A percentile compares a stretch with the other conserved stretches of the same genome.
phyloP scores from a whole-genome alignment of 371 early-diverging fungal species.

The Circinella minor region DNA sequence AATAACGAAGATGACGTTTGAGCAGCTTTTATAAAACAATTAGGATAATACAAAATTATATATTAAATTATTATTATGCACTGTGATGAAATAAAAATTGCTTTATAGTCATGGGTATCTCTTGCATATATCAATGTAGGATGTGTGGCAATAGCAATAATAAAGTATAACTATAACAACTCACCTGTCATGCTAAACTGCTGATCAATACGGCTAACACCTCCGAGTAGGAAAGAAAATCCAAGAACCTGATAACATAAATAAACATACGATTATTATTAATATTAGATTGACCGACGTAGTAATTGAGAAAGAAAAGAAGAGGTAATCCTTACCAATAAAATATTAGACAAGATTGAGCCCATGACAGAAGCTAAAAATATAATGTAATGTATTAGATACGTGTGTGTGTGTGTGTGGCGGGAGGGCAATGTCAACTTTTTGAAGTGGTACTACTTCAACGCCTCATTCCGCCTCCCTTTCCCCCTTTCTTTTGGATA shows the following conservation, averaged over 20 bases:
- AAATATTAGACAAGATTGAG: slow-evolving; percentile 50
- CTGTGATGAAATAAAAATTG: neutral
- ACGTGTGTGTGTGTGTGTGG: neutral
- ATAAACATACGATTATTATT: slow-evolving; percentile 22
- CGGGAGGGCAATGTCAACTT: neutral
- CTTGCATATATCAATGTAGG: neutral
- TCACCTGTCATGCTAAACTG: slow-evolving; percentile 47
- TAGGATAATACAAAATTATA: neutral
- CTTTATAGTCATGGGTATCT: too few species aligned
- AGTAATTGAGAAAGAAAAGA: slow-evolving; percentile 12
- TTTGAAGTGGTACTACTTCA: neutral
- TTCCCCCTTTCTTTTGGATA: neutral
- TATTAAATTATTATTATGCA: neutral
- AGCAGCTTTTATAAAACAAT: slow-evolving; percentile 48
- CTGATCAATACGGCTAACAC: slow-evolving; percentile 54
- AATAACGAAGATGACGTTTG: slow-evolving; percentile 82
- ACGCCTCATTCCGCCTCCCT: too few species aligned
- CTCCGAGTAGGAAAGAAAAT: slow-evolving; percentile 45
- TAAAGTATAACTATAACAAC: neutral
- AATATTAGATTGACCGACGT: too few species aligned
- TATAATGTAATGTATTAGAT: neutral
- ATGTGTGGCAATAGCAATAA: neutral
- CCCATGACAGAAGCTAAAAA: slow-evolving; percentile 46
- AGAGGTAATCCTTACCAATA: slow-evolving; percentile 30
- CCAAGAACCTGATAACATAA: slow-evolving; percentile 14